A percentile compares a stretch with the other conserved stretches of the same genome.
Conservation (phyloP, 345 rosid genomes). For the Carallia pectinifolia region DNA sequence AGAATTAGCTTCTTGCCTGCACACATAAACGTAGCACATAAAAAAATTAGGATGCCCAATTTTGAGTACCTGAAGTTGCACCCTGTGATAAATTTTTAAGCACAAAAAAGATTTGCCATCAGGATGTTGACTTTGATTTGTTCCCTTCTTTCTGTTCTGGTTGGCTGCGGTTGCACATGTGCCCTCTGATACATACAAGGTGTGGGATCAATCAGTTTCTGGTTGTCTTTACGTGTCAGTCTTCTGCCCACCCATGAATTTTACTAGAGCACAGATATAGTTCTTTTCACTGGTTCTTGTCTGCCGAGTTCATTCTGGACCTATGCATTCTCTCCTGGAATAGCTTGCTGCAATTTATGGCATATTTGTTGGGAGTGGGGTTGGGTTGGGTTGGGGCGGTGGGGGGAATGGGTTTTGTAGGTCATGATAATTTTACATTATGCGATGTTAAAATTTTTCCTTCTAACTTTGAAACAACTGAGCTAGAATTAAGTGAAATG, state of each 20-base stretch:
- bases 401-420: neutral
- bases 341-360: neutral
- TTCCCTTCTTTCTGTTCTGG: neutral
- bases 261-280: neutral
- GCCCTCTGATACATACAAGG: neutral
- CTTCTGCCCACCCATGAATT: neutral
- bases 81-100: neutral
- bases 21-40: too few relatives aligned
- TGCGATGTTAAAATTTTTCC: neutral
- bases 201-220: neutral
- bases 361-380: too few relatives aligned
- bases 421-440: neutral
- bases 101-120: neutral
- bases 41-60: too few relatives aligned
- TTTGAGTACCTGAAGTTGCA: neutral
- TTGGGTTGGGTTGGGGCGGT: neutral
- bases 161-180: slow-evolving; percentile 1
- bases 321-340: neutral
- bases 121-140: neutral
- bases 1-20: neutral
- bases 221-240: neutral
- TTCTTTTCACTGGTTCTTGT: neutral
- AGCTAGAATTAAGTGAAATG: slow-evolving; percentile 12
- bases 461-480: slow-evolving; percentile 4
- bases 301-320: neutral